Evolutionary conservation across 1,284 basidiomycete species (phyloP).

Genomic region (Retiboletus fuscus): DNA sequence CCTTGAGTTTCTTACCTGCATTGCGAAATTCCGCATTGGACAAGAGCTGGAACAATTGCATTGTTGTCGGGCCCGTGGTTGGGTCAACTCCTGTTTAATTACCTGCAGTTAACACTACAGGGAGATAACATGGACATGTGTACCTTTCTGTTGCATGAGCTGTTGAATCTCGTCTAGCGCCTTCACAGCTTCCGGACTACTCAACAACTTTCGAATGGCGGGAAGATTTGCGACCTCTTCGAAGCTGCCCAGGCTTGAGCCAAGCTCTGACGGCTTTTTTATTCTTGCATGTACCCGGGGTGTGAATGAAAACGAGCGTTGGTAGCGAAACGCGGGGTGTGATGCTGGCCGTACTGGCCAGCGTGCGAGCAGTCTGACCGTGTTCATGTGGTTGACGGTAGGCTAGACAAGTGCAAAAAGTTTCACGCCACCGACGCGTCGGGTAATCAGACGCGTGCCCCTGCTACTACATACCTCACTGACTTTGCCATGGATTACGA

Average conservation of each 20-base stretch:
- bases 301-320: conserved; percentile 53
- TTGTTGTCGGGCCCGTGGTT: conserved; percentile 59
- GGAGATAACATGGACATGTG: not conserved
- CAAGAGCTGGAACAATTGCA: conserved; percentile 65
- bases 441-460: not conserved
- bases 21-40: conserved; percentile 64
- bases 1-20: conserved; percentile 59
- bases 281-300: conserved; percentile 49
- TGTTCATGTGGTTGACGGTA: conserved; percentile 41
- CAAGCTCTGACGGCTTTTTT: conserved; percentile 49
- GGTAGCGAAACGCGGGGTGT: conserved; percentile 35
- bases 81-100: conserved; percentile 59
- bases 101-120: conserved; percentile 13
- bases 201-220: conserved; percentile 61
- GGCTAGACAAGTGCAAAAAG: conserved; percentile 10
- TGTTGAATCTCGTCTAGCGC: conserved; percentile 60
- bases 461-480: no score
- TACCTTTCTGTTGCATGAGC: conserved; percentile 66
- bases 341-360: conserved; percentile 32
- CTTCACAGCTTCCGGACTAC: conserved; percentile 61
- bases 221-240: conserved; percentile 54
- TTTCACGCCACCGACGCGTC: conserved; percentile 45
- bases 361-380: conserved; percentile 29
- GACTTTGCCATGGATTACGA: conserved; percentile 76
- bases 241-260: conserved; percentile 54